A percentile compares a stretch with the other conserved stretches of the same genome.
These are phyloP conservation scores for Calvatia gigantea DNA, from an alignment of 768 basidiomycete species.

Conservation along the genomic window DNA sequence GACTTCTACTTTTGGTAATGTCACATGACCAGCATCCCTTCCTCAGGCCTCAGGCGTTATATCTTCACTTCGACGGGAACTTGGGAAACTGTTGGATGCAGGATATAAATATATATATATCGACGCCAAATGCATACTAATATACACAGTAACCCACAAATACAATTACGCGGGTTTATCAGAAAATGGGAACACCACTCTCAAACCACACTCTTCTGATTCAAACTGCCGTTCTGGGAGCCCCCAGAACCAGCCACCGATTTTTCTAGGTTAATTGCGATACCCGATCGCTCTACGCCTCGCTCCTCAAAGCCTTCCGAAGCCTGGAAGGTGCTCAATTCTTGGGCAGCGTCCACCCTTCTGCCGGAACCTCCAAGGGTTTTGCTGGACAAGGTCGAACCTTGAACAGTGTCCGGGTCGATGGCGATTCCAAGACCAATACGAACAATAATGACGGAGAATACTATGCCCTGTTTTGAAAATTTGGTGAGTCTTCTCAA, in stretches of 20 bases:
- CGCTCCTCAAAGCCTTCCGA: neutral
- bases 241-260: neutral
- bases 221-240: neutral
- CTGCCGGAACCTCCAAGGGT: neutral
- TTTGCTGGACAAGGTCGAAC: neutral
- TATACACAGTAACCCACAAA: too few species aligned
- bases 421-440: constrained; percentile 32
- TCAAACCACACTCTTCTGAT: neutral
- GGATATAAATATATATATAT: too few species aligned
- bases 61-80: too few species aligned
- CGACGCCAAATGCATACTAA: too few species aligned
- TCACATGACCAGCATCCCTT: too few species aligned
- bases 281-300: neutral
- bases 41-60: too few species aligned
- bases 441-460: constrained; percentile 38
- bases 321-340: constrained; percentile 9
- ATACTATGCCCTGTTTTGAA: constrained; percentile 26
- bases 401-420: constrained; percentile 8
- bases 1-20: too few species aligned
- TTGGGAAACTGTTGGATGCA: too few species aligned
- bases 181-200: too few species aligned
- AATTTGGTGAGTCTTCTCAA: neutral
- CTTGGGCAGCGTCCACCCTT: neutral
- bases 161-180: too few species aligned
- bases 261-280: neutral